Percentiles rank a stretch among this genome's conserved stretches.
Conservation (phyloP, 768 basidiomycete species). For the Lactarius vividus region DNA sequence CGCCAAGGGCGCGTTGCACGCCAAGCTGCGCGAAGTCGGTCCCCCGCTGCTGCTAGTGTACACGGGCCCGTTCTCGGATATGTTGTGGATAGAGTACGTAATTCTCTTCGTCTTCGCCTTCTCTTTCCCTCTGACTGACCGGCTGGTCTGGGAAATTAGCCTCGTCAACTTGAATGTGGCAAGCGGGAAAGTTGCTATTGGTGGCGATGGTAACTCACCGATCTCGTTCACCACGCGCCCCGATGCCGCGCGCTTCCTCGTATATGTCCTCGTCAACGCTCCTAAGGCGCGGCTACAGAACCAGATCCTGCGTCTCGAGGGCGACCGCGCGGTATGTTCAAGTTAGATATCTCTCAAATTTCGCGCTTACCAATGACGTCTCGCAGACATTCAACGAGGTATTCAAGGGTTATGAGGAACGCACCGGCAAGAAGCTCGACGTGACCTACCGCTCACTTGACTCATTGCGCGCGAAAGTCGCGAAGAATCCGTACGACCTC, state of each 20-base stretch:
- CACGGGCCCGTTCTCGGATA: constrained; percentile 27
- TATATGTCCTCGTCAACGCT: constrained; percentile 25
- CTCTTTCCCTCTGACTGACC: background rate
- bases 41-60: constrained; percentile 27
- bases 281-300: constrained; percentile 23
- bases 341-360: background rate
- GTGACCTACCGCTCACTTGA: constrained; percentile 17
- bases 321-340: constrained; percentile 23
- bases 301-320: constrained; percentile 23
- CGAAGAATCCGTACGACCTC: constrained; percentile 24
- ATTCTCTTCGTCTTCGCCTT: background rate
- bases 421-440: constrained; percentile 24
- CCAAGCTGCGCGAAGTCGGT: constrained; percentile 21
- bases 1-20: constrained; percentile 19
- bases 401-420: constrained; percentile 22
- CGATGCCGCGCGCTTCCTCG: constrained; percentile 29
- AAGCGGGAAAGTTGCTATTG: constrained; percentile 23
- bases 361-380: background rate
- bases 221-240: constrained; percentile 27
- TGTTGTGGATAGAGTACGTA: constrained; percentile 15
- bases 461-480: constrained; percentile 19
- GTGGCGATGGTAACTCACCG: constrained; percentile 24
- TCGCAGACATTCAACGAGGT: constrained; percentile 28
- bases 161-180: constrained; percentile 13
- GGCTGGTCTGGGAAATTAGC: background rate